These are phyloP conservation scores for Starmerella asiatica DNA, from an alignment of 805 yeast genomes.

Conservation along the genomic window DNA sequence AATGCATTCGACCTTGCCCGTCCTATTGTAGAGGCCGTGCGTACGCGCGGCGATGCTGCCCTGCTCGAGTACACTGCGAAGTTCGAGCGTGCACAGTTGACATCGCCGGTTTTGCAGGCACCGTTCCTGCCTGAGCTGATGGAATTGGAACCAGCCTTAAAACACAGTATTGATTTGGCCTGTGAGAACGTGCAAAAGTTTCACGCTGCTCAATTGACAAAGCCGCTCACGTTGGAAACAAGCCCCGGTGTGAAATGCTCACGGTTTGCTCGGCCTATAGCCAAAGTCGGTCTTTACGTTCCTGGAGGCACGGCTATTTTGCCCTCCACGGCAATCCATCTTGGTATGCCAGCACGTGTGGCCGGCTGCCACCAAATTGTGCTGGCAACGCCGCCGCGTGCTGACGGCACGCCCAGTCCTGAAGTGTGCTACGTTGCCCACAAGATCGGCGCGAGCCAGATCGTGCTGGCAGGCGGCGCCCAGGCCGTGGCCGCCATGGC, in stretches of 20 bases:
- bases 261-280: constrained; percentile 89
- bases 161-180: constrained; percentile 76
- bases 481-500: constrained; percentile 99
- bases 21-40: constrained; percentile 76
- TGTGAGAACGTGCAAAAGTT: constrained; percentile 78
- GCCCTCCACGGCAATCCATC: constrained; percentile 95
- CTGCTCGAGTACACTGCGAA: constrained; percentile 78
- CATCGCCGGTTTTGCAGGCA: constrained; percentile 63
- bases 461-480: constrained; percentile 97
- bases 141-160: constrained; percentile 59
- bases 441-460: constrained; percentile 80
- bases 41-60: constrained; percentile 69
- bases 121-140: constrained; percentile 75
- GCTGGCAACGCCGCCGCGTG: constrained; percentile 90
- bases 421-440: constrained; percentile 97
- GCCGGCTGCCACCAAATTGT: constrained; percentile 92
- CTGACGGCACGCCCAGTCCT: constrained; percentile 85
- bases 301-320: constrained; percentile 99
- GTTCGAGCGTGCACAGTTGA: constrained; percentile 71
- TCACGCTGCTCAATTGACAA: constrained; percentile 78
- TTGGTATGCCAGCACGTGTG: constrained; percentile 96
- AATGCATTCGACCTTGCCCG: constrained; percentile 85
- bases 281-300: constrained; percentile 84
- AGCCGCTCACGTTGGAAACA: constrained; percentile 72
- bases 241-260: constrained; percentile 89